Evolutionary conservation across 352 stramenopile species (phyloP), one percentile per base, ranked within the genome.

Genomic region (Poterioochromonas sp.): DNA sequence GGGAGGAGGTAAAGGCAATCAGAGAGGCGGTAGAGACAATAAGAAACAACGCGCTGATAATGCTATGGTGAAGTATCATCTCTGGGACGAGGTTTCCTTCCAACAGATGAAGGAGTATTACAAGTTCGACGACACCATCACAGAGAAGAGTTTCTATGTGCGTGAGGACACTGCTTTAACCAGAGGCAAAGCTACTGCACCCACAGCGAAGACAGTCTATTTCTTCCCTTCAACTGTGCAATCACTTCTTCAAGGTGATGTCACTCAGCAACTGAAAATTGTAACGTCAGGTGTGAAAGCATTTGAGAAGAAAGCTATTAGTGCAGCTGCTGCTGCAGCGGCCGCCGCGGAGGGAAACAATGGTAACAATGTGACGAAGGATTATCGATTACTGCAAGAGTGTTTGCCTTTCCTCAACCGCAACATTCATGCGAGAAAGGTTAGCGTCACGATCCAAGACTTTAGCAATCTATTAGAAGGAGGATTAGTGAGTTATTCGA

Each of bases 401-500:
- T 2, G 39, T 8, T 18, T 74, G 3, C 39, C 5, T 40, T 18
- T 74, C 11, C 18, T 74, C 0, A 37, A 34, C 5, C 65, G 37
- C 18, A 22, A 37, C 29, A 35, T 54, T 51, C 2, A 35, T 26
- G 2, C 12, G 1, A 2, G 65, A 5, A 53, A 74, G 29, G 65
- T 74, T 34, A 2, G 32, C 8, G 43, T 54, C 2, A 74, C 65
- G 11, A 39, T 54, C 15, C 65, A 74, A 39, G 65, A 74, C 41
- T 74, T 74, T 18, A 54, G 39, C 20, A 74, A 74, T 54, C 12
- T 74, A 2, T 34, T 74, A 1, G 65, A 22, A 18, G 65, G 65
- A 32, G 65, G 65, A 26, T 54, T 74, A n/a, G 65, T 74, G 65
- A 40, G 22, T 39, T 74, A 37, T 39, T 58, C 65, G 15, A 74